Percentiles rank a stretch among this genome's conserved stretches.
Conservation (phyloP, 139 green algal species). For the Raphidocelis subcapitata region DNA sequence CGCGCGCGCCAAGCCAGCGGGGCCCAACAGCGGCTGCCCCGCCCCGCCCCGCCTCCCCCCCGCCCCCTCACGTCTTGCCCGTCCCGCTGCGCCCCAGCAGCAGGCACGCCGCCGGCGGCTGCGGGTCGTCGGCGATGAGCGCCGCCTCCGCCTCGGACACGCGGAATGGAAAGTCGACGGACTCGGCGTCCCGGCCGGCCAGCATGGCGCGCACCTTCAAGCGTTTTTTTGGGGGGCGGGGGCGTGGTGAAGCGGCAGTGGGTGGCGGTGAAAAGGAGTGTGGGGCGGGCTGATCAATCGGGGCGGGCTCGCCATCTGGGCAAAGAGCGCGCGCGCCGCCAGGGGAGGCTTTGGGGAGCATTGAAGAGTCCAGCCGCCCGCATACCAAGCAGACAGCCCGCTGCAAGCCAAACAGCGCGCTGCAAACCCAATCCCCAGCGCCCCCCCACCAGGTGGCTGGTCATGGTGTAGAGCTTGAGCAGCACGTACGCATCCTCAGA, state of each 20-base stretch:
- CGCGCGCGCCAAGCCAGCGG: background rate
- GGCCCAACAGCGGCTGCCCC: no score
- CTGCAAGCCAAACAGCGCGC: background rate
- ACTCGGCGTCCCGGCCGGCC: conserved; percentile 31
- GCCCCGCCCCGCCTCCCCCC: no score
- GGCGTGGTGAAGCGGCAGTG: no score
- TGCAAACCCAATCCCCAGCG: conserved; percentile 8
- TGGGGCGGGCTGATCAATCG: no score
- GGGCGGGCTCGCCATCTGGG: no score
- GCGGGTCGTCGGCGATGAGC: conserved; percentile 52
- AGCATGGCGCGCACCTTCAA: conserved; percentile 22
- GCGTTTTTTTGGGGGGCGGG: no score
- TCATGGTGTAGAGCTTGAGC: conserved; percentile 63
- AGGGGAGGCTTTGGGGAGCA: no score
- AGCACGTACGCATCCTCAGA: conserved; percentile 52
- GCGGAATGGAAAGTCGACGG: conserved; percentile 47
- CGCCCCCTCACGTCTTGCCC: conserved; percentile 78
- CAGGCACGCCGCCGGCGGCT: conserved; percentile 56
- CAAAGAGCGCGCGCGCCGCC: no score
- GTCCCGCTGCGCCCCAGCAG: conserved; percentile 73
- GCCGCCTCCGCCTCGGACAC: conserved; percentile 59
- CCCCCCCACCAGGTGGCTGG: conserved; percentile 30
- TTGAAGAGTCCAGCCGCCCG: background rate
- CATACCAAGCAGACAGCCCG: background rate
- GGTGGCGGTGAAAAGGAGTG: no score